Evolutionary conservation across 257 asterid species (phyloP).

Genomic region (Fraxinus excelsior): DNA sequence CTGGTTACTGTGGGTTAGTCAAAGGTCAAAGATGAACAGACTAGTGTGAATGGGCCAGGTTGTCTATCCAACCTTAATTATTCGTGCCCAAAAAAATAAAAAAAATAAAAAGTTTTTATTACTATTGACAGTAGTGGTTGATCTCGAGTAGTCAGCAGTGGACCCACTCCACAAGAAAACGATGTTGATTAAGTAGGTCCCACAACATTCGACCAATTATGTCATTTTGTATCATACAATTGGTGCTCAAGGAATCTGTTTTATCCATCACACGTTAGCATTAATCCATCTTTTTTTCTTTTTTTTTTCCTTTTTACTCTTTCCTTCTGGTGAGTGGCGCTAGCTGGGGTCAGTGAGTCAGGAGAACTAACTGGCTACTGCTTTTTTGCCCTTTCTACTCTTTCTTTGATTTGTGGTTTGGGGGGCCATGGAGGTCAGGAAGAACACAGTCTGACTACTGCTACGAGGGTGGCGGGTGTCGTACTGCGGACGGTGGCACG

Average conservation of each 20-base stretch:
- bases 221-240: constrained; percentile 23
- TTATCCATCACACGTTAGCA: constrained; percentile 28
- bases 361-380: background rate
- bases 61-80: constrained; percentile 16
- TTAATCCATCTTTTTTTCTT: background rate
- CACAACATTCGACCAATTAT: constrained; percentile 3
- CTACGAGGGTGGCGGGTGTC: background rate
- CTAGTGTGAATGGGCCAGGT: constrained; percentile 28
- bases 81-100: background rate
- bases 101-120: background rate
- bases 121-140: background rate
- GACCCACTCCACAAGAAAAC: constrained; percentile 16
- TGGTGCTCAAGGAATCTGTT: constrained; percentile 29
- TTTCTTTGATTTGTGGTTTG: background rate
- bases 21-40: constrained; percentile 36
- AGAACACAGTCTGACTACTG: background rate
- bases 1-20: constrained; percentile 23
- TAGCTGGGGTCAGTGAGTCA: background rate
- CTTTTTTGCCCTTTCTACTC: background rate
- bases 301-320: background rate
- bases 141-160: background rate
- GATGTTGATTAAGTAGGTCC: constrained; percentile 37
- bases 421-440: background rate
- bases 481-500: background rate
- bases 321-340: background rate